These are phyloP conservation scores for Dictyostelium firmibasis DNA, from an alignment of 78 protist genomes.

Conservation along the genomic window DNA sequence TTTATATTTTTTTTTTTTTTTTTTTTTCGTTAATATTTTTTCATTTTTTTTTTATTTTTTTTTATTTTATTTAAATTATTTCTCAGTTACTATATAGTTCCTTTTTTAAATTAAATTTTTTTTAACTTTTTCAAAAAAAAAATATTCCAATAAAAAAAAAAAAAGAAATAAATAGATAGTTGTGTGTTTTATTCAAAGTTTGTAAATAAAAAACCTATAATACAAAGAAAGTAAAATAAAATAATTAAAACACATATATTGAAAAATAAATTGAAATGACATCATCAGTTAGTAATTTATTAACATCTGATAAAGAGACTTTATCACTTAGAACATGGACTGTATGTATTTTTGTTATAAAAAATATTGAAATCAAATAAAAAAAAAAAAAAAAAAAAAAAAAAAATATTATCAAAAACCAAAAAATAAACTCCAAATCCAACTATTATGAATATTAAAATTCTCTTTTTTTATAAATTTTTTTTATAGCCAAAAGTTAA, in stretches of 20 bases:
- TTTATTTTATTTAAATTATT: background rate
- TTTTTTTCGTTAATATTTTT: background rate
- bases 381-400: background rate
- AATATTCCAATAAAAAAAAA: background rate
- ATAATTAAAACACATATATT: background rate
- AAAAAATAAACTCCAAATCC: too few species aligned
- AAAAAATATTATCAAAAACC: too few species aligned
- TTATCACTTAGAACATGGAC: constrained; percentile 33
- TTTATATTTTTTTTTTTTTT: background rate
- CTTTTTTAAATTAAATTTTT: background rate
- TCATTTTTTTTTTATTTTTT: background rate
- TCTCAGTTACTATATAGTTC: background rate
- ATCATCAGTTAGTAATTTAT: constrained; percentile 34
- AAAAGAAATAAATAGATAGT: background rate
- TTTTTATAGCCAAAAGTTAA: constrained; percentile 1
- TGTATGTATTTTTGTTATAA: background rate
- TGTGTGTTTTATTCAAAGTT: background rate
- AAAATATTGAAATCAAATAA: background rate
- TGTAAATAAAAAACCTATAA: background rate
- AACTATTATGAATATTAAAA: background rate
- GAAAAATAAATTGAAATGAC: constrained; percentile 19
- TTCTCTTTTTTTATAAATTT: background rate
- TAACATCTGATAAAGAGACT: constrained; percentile 44
- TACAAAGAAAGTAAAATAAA: background rate
- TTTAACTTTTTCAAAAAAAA: background rate